Evolutionary conservation across 352 stramenopile genomes (phyloP).

Genomic region (Globisporangium recalcitrans): DNA sequence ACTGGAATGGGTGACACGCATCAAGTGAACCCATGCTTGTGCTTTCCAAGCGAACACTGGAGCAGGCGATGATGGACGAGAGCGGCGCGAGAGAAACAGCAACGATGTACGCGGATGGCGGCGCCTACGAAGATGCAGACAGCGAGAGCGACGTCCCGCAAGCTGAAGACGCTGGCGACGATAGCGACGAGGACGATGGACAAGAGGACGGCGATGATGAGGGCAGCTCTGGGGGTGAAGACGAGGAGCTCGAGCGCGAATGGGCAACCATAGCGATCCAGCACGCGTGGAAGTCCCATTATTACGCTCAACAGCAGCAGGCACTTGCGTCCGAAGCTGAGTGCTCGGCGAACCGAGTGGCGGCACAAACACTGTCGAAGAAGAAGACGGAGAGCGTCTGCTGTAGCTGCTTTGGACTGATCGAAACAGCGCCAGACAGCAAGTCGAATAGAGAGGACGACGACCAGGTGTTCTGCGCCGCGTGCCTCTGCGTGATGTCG

Average conservation of each 20-base stretch:
- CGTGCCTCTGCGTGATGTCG: conserved; percentile 23
- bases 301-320: not conserved
- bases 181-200: not conserved
- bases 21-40: not conserved
- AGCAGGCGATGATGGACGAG: not conserved
- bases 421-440: conserved; percentile 8
- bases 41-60: no score
- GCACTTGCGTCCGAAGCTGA: not conserved
- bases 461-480: conserved; percentile 24
- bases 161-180: not conserved
- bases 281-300: conserved; percentile 2
- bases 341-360: not conserved
- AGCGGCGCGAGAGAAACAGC: not conserved
- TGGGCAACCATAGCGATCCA: conserved; percentile 16
- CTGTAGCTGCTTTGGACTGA: conserved; percentile 34
- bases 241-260: conserved; percentile 11
- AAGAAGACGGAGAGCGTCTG: conserved; percentile 21
- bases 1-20: not conserved
- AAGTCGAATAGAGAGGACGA: conserved; percentile 9
- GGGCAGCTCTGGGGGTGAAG: not conserved
- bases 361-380: not conserved
- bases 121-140: not conserved
- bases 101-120: not conserved
- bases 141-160: not conserved
- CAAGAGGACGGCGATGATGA: not conserved